Evolutionary conservation across 495 filamentous ascomycete species (phyloP), one percentile per base, ranked within the genome.

Genomic region (Aspergillus incahuasiensis): DNA sequence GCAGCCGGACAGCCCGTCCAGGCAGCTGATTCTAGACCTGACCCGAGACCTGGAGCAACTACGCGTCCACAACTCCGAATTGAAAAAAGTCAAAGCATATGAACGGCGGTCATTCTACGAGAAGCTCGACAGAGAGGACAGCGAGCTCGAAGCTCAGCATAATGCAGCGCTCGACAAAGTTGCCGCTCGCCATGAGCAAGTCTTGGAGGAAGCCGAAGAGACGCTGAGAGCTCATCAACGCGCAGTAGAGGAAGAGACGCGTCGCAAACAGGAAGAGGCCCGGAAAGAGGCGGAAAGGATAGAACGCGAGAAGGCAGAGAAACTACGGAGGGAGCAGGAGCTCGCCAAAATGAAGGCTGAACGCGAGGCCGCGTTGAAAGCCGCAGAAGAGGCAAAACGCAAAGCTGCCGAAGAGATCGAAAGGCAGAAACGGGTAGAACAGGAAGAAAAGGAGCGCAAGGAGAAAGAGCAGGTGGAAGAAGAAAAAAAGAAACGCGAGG

Each of bases 141-240:
- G 68, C 5, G 69, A 77, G 35, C 63, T 59, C 1, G 76, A 75
- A 59, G 72, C 67, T 4, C 58, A 72, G 6, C 85, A 90, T 55
- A 77, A 76, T 52, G 76, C 76, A 44, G 81, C 86, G 1, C 78
- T 92, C 15, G 82, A 83, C 39, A 72, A 78, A 40, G 87, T 83
- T 0, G 80, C 78, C 13, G 77, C 71, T 19, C 77, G 81, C 55
- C 87, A 91, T 61, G 79, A 86, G 1, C 77, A 79, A 13, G 74
- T 91, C 15, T 75, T 85, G 15, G 75, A 82, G 53, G 77, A 80
- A 22, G 89, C 89, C 2, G 74, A 80, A 54, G 66, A 64, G 6
- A 67, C 63, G 0, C 32, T 78, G 42, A 65, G 61, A 21, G 66
- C 62, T 11, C 67, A 76, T 41, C 58, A 70, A 21, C 63, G 68